Evolutionary conservation across 1,284 basidiomycete species (phyloP).

Genomic region (Heterobasidion occidentale): DNA sequence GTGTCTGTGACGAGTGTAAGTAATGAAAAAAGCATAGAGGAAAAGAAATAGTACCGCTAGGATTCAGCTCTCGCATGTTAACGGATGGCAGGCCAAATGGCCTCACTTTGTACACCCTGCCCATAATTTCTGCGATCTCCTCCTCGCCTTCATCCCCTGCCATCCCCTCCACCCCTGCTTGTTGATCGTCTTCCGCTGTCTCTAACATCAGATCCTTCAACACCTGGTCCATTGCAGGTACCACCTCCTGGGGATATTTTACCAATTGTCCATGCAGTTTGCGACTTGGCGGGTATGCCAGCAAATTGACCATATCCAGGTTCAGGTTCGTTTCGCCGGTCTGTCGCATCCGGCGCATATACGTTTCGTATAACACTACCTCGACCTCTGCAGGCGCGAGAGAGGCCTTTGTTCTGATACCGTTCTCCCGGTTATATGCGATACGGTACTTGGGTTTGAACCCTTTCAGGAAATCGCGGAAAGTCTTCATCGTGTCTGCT

Average conservation of each 20-base stretch:
- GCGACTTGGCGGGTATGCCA: slow-evolving; percentile 79
- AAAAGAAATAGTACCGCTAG: slow-evolving; percentile 47
- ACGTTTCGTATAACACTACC: slow-evolving; percentile 70
- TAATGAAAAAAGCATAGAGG: neutral
- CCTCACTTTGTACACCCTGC: slow-evolving; percentile 83
- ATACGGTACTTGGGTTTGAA: slow-evolving; percentile 94
- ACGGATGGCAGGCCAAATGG: slow-evolving; percentile 80
- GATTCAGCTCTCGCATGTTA: slow-evolving; percentile 91
- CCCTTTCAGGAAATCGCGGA: slow-evolving; percentile 82
- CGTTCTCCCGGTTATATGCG: slow-evolving; percentile 63
- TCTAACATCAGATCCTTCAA: slow-evolving; percentile 88
- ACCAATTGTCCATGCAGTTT: slow-evolving; percentile 76
- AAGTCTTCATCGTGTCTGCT: slow-evolving; percentile 84
- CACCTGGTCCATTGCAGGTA: slow-evolving; percentile 96
- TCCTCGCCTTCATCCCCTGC: slow-evolving; percentile 64
- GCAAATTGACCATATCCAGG: slow-evolving; percentile 84
- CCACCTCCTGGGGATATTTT: slow-evolving; percentile 94
- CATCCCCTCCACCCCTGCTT: slow-evolving; percentile 61
- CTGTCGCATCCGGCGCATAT: slow-evolving; percentile 81
- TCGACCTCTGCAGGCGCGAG: slow-evolving; percentile 63
- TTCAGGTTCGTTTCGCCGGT: slow-evolving; percentile 93
- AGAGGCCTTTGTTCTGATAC: slow-evolving; percentile 47
- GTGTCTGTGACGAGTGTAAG: slow-evolving; percentile 53
- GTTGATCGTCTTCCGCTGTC: slow-evolving; percentile 71
- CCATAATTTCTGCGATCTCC: slow-evolving; percentile 76